Evolutionary conservation across 176 grass and related monocot genomes (phyloP), one percentile per base, ranked within the genome.

Genomic region (Triticum timopheevii): DNA sequence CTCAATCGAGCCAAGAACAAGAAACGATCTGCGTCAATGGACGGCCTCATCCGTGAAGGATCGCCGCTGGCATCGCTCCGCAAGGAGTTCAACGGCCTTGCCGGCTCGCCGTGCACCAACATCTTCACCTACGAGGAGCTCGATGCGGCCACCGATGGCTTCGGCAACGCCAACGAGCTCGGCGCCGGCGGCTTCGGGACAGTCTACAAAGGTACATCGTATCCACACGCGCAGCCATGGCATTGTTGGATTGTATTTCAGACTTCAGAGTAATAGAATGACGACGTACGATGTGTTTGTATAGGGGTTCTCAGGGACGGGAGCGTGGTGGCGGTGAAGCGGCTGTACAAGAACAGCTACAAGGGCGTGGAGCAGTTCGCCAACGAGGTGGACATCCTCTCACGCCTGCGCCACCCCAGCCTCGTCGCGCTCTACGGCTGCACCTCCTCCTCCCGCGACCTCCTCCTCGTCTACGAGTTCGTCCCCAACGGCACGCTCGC

Each of bases 341-440:
- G 93, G 1, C 88, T 95, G 23, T 92, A 92, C 73, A 91, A 92
- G 82, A 87, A 92, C 88, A 95, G 88, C 74, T 86, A 85, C 90
- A 90, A 73, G 88, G 80, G 90, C 47, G 39, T 70, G 78, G 90
- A 95, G 79, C 93, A 92, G 69, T 94, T 94, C 85, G 80, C 59
- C 52, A 94, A 95, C 67, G 93, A 95, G 93, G 86, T 95, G 5
- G 85, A 86, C 15, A 90, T 95, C 79, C 90, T 92, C n/a, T 92
- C 90, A 3, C 87, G 85, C 0, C 79, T 95, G 31, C 93, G 85
- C 25, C 93, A 95, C 73, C 82, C 75, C 1, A 95, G 86, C 82
- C 90, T 95, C 7, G 93, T 95, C 52, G 70, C 61, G 13, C 83
- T 95, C 62, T 95, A 86, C 13, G 93, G 93, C 74, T 95, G 93